phyloP scores from a whole-genome alignment of 805 yeast species.

The Candida broadrunensis region DNA sequence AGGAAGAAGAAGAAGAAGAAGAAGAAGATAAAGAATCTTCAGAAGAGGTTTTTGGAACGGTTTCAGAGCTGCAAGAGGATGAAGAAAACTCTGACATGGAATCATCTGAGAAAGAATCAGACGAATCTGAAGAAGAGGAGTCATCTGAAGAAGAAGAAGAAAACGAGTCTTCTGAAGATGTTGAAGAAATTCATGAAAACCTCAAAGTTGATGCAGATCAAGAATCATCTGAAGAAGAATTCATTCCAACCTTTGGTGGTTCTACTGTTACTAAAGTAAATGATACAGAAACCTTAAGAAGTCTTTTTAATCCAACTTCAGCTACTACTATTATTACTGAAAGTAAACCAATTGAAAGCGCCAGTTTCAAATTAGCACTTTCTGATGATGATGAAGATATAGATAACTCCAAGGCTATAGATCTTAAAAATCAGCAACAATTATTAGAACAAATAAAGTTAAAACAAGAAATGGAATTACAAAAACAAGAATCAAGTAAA shows the following conservation, averaged over 20 bases:
- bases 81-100: slow-evolving; percentile 8
- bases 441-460: slow-evolving; percentile 29
- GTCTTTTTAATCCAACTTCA: slow-evolving; percentile 9
- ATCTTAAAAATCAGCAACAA: slow-evolving; percentile 16
- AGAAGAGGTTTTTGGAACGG: slow-evolving; percentile 2
- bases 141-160: slow-evolving; percentile 16
- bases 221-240: slow-evolving; percentile 35
- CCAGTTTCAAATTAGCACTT: slow-evolving; percentile 39
- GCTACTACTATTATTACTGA: not conserved
- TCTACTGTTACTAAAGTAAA: slow-evolving; percentile 24
- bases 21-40: slow-evolving; percentile 1
- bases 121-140: slow-evolving; percentile 15
- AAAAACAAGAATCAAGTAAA: slow-evolving; percentile 10
- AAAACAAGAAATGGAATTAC: slow-evolving; percentile 27
- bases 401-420: slow-evolving; percentile 28
- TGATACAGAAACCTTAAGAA: slow-evolving; percentile 11
- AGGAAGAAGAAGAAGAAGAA: slow-evolving; percentile 3
- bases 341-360: slow-evolving; percentile 46
- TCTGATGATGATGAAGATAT: slow-evolving; percentile 47
- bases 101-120: slow-evolving; percentile 12
- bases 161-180: slow-evolving; percentile 18
- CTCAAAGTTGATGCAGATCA: not conserved
- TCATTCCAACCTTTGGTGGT: slow-evolving; percentile 57
- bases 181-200: slow-evolving; percentile 5
- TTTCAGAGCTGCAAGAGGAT: slow-evolving; percentile 1